Percentiles rank a stretch among this genome's conserved stretches.
Evolutionary conservation across 345 rosid species (phyloP).

Genomic region (Excoecaria agallocha): DNA sequence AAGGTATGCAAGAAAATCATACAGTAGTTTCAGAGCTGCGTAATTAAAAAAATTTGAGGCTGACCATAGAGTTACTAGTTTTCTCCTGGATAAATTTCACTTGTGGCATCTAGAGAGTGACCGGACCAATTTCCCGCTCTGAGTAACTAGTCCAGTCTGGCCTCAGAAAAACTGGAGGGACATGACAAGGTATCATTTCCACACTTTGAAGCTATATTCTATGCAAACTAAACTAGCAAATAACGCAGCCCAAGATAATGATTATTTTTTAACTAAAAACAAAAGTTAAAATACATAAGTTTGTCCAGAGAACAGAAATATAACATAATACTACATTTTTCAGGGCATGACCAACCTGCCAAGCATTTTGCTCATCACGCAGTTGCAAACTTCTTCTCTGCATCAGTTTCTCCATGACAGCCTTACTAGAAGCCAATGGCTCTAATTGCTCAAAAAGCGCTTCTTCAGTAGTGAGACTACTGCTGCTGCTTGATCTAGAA

Average conservation of each 20-base stretch:
- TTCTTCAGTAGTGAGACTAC: slow-evolving; percentile 63
- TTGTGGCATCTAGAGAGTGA: not conserved
- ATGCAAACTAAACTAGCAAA: not conserved
- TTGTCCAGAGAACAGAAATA: not conserved
- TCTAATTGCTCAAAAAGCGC: slow-evolving; percentile 68
- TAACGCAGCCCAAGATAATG: not conserved
- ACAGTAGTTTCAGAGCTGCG: not conserved
- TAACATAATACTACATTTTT: slow-evolving; percentile 11
- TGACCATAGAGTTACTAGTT: not conserved
- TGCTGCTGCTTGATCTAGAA: slow-evolving; percentile 59
- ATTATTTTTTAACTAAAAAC: not conserved
- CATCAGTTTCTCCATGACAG: slow-evolving; percentile 52
- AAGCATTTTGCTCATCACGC: slow-evolving; percentile 56
- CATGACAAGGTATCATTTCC: not conserved
- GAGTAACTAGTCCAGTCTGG: not conserved
- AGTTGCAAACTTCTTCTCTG: slow-evolving; percentile 54
- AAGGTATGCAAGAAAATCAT: not conserved
- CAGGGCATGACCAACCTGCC: slow-evolving; percentile 65
- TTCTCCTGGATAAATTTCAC: not conserved
- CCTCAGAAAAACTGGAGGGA: not conserved
- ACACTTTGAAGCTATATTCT: not conserved
- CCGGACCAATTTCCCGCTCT: not conserved
- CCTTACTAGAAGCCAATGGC: slow-evolving; percentile 43
- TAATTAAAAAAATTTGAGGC: not conserved
- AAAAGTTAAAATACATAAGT: not conserved